Percentiles rank a stretch among this genome's conserved stretches.
These are phyloP conservation scores for Chaetomium fimeti DNA, from an alignment of 495 filamentous ascomycete species.

Conservation along the genomic window DNA sequence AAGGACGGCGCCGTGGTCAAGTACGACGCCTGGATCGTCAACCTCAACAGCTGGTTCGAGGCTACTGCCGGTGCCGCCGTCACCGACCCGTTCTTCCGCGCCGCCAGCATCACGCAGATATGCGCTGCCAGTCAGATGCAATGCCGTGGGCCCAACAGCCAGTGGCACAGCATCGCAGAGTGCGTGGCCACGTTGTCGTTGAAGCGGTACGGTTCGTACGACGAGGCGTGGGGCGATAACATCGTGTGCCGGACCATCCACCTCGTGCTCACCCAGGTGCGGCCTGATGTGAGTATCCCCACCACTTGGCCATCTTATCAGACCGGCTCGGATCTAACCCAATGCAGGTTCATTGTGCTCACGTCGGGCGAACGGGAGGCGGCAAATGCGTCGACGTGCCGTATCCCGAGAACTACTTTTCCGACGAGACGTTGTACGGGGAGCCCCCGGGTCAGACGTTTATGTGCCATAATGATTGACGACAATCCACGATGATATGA, in stretches of 20 bases:
- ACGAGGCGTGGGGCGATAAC: slow-evolving; percentile 45
- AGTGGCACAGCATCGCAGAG: slow-evolving; percentile 33
- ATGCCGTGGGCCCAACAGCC: slow-evolving; percentile 38
- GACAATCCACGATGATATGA: background rate
- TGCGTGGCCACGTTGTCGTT: slow-evolving; percentile 31
- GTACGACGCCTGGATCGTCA: slow-evolving; percentile 42
- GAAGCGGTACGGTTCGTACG: slow-evolving; percentile 40
- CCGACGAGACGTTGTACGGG: slow-evolving; percentile 37
- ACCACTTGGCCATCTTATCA: background rate
- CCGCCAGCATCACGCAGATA: slow-evolving; percentile 30
- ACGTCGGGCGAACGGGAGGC: slow-evolving; percentile 43
- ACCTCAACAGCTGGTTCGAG: slow-evolving; percentile 36
- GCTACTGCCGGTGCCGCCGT: slow-evolving; percentile 25
- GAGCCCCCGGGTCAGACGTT: slow-evolving; percentile 39
- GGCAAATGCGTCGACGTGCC: slow-evolving; percentile 40
- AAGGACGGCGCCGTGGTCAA: slow-evolving; percentile 36
- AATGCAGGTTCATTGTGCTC: slow-evolving; percentile 40
- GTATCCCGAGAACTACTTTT: slow-evolving; percentile 37
- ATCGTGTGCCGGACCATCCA: slow-evolving; percentile 42
- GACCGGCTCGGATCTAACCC: background rate
- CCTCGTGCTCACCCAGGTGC: slow-evolving; percentile 38
- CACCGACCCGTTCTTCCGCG: slow-evolving; percentile 29
- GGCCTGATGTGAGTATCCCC: slow-evolving; percentile 37
- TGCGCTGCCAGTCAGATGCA: slow-evolving; percentile 33
- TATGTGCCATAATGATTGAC: slow-evolving; percentile 19